These are phyloP conservation scores for Ceratobasidium sp. DNA, from an alignment of 1,284 basidiomycete species.

Conservation along the genomic window DNA sequence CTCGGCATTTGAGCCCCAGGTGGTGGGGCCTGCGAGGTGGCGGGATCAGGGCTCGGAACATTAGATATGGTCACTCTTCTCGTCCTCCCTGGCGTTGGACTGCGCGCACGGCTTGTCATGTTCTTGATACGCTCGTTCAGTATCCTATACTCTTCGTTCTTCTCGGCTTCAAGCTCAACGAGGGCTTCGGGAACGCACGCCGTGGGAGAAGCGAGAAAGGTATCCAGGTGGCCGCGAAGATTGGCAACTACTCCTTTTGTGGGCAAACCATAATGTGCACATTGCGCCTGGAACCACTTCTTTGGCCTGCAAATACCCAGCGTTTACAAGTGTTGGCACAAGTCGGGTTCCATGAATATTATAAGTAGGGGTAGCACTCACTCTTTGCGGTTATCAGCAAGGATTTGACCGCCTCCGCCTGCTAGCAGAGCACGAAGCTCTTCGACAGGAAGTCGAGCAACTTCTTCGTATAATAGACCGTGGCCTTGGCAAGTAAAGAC, in stretches of 20 bases:
- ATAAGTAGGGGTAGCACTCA: not conserved
- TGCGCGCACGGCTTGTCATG: conserved; percentile 29
- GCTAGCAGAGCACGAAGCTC: conserved; percentile 20
- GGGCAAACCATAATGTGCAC: conserved; percentile 31
- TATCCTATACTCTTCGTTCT: conserved; percentile 23
- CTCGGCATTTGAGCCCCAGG: not conserved
- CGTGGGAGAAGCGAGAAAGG: not conserved
- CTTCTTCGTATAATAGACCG: conserved; percentile 13
- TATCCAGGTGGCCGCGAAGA: conserved; percentile 21
- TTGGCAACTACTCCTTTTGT: conserved; percentile 9
- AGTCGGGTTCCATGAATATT: not conserved
- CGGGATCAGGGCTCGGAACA: not conserved
- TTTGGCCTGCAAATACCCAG: conserved; percentile 6
- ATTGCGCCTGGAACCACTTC: conserved; percentile 36
- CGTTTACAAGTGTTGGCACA: not conserved
- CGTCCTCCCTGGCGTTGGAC: conserved; percentile 34
- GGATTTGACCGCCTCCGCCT: conserved; percentile 11
- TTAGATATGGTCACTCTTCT: conserved; percentile 27
- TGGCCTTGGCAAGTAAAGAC: conserved; percentile 34
- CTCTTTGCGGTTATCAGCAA: conserved; percentile 32
- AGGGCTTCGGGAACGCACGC: conserved; percentile 13
- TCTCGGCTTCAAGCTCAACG: conserved; percentile 7
- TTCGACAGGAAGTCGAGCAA: conserved; percentile 14
- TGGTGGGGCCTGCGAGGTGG: not conserved
- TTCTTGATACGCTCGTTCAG: conserved; percentile 16